Base-by-base conservation (phyloP, 2,329 filamentous ascomycete species). In the Fusarium nisikadoi region DNA sequence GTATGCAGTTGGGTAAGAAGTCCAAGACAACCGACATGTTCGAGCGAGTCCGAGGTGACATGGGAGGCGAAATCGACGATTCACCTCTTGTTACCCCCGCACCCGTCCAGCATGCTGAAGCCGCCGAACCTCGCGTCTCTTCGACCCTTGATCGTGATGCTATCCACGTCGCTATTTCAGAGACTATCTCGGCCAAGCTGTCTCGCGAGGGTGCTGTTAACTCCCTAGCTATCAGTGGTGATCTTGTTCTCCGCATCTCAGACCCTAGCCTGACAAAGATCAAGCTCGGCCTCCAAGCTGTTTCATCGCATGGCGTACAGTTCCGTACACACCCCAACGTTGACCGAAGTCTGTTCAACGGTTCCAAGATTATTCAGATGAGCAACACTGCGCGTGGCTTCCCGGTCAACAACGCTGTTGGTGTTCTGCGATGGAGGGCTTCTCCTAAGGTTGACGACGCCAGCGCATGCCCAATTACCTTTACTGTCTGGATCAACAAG, bases 1-100 rank as follows among this genome's bases (percentile, higher is more conserved):
- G 96, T 75, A 99, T 99, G 97, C 95, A 98, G 83, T 87, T 99
- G 63, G 96, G 96, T 83, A 98, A 98, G 87, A 99, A 99, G 86
- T 97, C 94, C 68, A 98, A 98, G 86, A 95, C 94, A 27, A 97
- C 93, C 35, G 95, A 97, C 81, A 97, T 98, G 88, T 98, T 97
- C 81, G 95, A 98, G 83, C 93, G 95, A 78, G 95, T 99, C 38
- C 92, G 94, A 74, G 94, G 93, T 66, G 95, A 98, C 73, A 87
- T 98, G 80, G 95, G 94, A n/a, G 88, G 92, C 41, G 94, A 97
- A 79, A 90, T 90, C 41, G 94, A 97, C 80, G 91, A 94, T 60
- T 83, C 84, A 46, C 94, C 94, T 41, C 87, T 97, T 31, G 91
- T 95, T 23, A 85, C 90, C 36, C 86, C 87, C 41, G 83, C 88